A percentile compares a stretch with the other conserved stretches of the same genome.
Evolutionary conservation across 2,329 filamentous ascomycete species (phyloP).

Genomic region (Aureobasidium zeae): DNA sequence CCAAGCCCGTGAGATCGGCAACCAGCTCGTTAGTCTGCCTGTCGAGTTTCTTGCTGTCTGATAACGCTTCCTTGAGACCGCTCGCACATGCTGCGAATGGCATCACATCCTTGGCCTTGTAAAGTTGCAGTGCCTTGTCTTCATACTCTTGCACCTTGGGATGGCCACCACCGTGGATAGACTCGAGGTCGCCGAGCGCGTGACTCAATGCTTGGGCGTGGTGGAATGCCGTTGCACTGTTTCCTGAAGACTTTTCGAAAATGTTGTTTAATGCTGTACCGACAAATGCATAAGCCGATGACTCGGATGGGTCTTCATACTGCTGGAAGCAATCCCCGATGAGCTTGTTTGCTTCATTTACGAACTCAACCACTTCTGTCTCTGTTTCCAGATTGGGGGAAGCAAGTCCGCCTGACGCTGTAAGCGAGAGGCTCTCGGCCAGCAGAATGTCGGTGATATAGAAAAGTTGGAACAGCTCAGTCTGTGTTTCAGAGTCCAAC

Average conservation of each 20-base stretch:
- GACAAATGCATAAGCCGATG: slow-evolving; percentile 21
- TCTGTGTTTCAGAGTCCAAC: slow-evolving; percentile 27
- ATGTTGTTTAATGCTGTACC: slow-evolving; percentile 24
- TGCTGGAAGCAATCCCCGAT: slow-evolving; percentile 13
- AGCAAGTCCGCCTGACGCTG: slow-evolving; percentile 43
- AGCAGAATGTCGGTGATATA: slow-evolving; percentile 48
- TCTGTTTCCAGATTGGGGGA: slow-evolving; percentile 30
- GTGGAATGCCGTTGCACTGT: slow-evolving; percentile 31
- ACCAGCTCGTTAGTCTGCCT: slow-evolving; percentile 52
- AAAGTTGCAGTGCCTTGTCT: slow-evolving; percentile 24
- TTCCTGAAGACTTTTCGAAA: slow-evolving; percentile 16
- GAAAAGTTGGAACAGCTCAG: slow-evolving; percentile 42
- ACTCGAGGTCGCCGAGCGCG: slow-evolving; percentile 32
- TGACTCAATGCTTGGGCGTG: slow-evolving; percentile 32
- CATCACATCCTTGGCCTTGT: slow-evolving; percentile 36
- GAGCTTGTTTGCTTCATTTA: slow-evolving; percentile 40
- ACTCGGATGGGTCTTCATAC: neutral
- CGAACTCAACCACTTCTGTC: slow-evolving; percentile 42
- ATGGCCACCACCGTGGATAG: slow-evolving; percentile 33
- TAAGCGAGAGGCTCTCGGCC: slow-evolving; percentile 51
- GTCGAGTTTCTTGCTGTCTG: slow-evolving; percentile 39
- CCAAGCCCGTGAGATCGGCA: slow-evolving; percentile 49
- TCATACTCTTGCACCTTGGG: slow-evolving; percentile 30
- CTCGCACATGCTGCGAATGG: slow-evolving; percentile 40
- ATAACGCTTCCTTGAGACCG: slow-evolving; percentile 41